phyloP scores from a whole-genome alignment of 805 yeast genomes.

The Candida koratica region DNA sequence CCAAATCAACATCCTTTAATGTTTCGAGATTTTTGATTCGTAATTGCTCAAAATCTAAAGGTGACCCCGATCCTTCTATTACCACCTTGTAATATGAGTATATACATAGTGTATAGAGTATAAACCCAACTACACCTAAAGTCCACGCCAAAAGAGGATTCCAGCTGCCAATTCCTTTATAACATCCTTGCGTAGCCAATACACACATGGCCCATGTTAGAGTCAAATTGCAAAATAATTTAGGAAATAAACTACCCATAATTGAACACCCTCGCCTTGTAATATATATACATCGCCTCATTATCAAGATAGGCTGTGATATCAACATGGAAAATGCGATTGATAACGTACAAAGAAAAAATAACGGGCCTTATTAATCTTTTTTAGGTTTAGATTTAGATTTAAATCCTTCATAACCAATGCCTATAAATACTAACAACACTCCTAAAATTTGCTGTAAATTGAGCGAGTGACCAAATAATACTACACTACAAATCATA shows the following conservation, averaged over 20 bases:
- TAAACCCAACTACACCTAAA: slow-evolving; percentile 21
- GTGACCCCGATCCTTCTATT: slow-evolving; percentile 61
- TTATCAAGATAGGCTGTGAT: slow-evolving; percentile 22
- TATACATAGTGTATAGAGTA: slow-evolving; percentile 35
- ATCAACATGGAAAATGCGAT: slow-evolving; percentile 18
- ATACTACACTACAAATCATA: slow-evolving; percentile 81
- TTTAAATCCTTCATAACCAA: slow-evolving; percentile 72
- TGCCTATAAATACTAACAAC: slow-evolving; percentile 75
- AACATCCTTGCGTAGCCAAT: slow-evolving; percentile 16
- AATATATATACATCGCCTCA: slow-evolving; percentile 15
- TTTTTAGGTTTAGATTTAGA: slow-evolving; percentile 19
- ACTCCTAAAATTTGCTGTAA: slow-evolving; percentile 77
- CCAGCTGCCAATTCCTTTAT: slow-evolving; percentile 15
- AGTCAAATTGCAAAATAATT: slow-evolving; percentile 38
- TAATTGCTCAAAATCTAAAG: slow-evolving; percentile 51
- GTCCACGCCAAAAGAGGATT: slow-evolving; percentile 15
- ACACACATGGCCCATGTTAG: slow-evolving; percentile 49
- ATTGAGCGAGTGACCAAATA: slow-evolving; percentile 76
- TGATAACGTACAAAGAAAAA: no score
- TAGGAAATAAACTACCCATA: slow-evolving; percentile 43
- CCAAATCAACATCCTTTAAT: slow-evolving; percentile 1
- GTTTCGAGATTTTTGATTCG: slow-evolving; percentile 19
- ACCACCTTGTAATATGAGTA: slow-evolving; percentile 53
- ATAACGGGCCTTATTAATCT: no score
- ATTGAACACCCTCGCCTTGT: slow-evolving; percentile 11